Evolutionary conservation across 192 early-diverging fungal genomes (phyloP), one percentile per base, ranked within the genome.

Genomic region (Entomortierella lignicola): DNA sequence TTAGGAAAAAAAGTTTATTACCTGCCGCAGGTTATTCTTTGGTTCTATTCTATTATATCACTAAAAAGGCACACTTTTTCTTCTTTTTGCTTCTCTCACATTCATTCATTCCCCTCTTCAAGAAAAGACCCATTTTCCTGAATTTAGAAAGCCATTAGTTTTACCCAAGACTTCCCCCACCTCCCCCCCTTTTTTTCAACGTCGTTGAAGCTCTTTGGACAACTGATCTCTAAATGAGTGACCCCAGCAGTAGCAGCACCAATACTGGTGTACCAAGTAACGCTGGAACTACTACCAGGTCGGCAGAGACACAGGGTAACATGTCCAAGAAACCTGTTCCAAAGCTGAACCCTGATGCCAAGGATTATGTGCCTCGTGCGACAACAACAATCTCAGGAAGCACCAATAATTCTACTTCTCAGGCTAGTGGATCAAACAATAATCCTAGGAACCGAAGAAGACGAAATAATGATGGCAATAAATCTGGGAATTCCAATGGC

Each of bases 341-440:
- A 1, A 79, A 66, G 42, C 57, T 79, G 8, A 79, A 79, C 51
- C 75, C 75, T 18, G 75, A 63, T 20, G 75, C 75, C 51, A 70
- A 66, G 47, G 75, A 79, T 48, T 79, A 79, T 66, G 68, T 79
- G 30, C 75, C 75, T 48, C 75, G 63, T 23, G n/a, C 62, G 20
- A 11, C 51, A 11, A 25, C 62, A 26, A 11, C 51, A 11, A 26
- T 30, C 25, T 27, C 23, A 48, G 51, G 12, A n/a, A 53, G 58
- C 17, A 27, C 29, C 13, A 18, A 23, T 26, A 50, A 21, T 15
- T n/a, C n/a, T n/a, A n/a, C n/a, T n/a, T n/a, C 42, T 25, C 64
- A 47, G 15, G 41, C 69, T n/a, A 48, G n/a, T 29, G 31, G 44
- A 29, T 57, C 62, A 25, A 48, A 42, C 29, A 60, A 20, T 23